These are phyloP conservation scores for Parachlorella kessleri DNA, from an alignment of 139 green algal species.

Conservation along the genomic window DNA sequence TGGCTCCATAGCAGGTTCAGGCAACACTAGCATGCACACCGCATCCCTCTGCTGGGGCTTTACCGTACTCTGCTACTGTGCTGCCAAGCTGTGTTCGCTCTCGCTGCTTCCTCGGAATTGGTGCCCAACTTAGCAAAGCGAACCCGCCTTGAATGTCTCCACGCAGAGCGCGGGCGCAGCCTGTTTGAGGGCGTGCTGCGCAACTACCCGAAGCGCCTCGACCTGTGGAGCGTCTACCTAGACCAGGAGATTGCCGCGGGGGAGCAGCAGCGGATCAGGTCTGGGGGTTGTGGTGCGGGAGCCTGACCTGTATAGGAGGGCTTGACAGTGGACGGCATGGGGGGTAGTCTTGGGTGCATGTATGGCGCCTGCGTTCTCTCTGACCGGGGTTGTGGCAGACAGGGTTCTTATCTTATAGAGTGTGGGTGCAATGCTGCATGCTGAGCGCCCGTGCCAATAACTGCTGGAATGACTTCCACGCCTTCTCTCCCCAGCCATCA, in stretches of 20 bases:
- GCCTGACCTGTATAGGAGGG: too few relatives aligned
- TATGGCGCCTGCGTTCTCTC: not conserved
- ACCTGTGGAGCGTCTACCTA: conserved; percentile 96
- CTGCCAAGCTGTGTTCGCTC: too few relatives aligned
- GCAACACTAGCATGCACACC: too few relatives aligned
- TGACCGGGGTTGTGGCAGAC: not conserved
- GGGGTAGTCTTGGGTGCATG: not conserved
- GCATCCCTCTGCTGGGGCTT: too few relatives aligned
- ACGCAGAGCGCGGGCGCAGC: conserved; percentile 72
- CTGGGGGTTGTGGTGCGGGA: not conserved
- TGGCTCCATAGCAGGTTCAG: not conserved
- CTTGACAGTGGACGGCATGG: not conserved
- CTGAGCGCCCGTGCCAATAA: too few relatives aligned
- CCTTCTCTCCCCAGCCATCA: not conserved
- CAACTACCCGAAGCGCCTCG: conserved; percentile 92
- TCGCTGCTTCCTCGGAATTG: too few relatives aligned
- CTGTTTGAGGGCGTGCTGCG: conserved; percentile 91
- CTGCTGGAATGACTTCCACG: not conserved
- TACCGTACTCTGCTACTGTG: too few relatives aligned
- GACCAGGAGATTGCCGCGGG: conserved; percentile 79
- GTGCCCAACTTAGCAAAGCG: too few relatives aligned
- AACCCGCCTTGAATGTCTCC: too few relatives aligned
- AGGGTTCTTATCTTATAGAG: not conserved
- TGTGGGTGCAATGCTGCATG: not conserved
- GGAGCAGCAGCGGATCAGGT: conserved; percentile 23